These are phyloP conservation scores for Ogataea corticis DNA, from an alignment of 805 yeast genomes.

Conservation along the genomic window DNA sequence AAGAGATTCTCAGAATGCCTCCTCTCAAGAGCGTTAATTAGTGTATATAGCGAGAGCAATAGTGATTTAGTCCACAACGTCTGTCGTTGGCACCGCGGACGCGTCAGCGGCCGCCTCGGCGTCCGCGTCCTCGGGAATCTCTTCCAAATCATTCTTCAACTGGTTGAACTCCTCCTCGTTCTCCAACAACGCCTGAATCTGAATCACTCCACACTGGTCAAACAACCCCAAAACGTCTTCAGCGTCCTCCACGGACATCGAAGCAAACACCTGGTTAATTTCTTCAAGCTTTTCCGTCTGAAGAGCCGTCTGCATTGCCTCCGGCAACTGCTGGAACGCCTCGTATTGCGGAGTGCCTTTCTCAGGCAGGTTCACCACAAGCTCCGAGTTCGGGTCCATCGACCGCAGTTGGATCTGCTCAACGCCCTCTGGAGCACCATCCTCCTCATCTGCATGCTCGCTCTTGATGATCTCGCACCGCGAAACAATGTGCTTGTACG, in stretches of 20 bases:
- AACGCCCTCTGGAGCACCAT: conserved; percentile 52
- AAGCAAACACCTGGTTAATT: conserved; percentile 80
- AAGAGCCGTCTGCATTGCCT: conserved; percentile 73
- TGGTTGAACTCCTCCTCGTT: conserved; percentile 67
- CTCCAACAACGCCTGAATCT: conserved; percentile 74
- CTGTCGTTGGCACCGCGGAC: conserved; percentile 32
- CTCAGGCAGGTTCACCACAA: conserved; percentile 69
- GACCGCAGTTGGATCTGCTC: conserved; percentile 86
- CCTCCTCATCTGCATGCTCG: conserved; percentile 45
- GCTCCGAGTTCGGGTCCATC: conserved; percentile 77
- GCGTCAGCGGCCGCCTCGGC: conserved; percentile 3
- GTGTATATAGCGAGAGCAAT: conserved; percentile 1
- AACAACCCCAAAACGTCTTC: conserved; percentile 73
- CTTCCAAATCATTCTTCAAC: conserved; percentile 47
- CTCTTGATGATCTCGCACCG: conserved; percentile 69
- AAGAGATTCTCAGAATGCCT: conserved; percentile 86
- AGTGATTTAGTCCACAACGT: conserved; percentile 38
- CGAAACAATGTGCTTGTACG: conserved; percentile 69
- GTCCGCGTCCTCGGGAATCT: conserved; percentile 19
- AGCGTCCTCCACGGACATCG: conserved; percentile 73
- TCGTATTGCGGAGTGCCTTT: conserved; percentile 53
- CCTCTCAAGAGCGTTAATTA: conserved; percentile 39
- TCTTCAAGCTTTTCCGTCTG: conserved; percentile 68
- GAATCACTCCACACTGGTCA: conserved; percentile 80
- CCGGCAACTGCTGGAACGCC: conserved; percentile 58